Conservation (phyloP, 768 basidiomycete genomes). For the Lactarius tabidus region DNA sequence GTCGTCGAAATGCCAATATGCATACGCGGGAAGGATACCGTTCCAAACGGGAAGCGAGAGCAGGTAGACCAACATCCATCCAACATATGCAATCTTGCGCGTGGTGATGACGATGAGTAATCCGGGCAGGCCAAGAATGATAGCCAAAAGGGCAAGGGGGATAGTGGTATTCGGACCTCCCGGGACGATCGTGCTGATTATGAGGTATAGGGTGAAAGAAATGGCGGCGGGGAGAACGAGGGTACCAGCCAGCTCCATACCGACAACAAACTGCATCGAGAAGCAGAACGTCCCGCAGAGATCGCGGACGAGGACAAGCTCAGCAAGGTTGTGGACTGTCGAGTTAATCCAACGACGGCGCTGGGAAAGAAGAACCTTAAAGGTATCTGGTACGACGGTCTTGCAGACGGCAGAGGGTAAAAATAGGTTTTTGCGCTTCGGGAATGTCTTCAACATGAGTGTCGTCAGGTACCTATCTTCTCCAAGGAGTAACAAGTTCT, state of each 20-base stretch:
- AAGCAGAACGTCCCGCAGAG: conserved; percentile 99
- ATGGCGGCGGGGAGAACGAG: conserved; percentile 96
- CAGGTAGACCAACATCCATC: conserved; percentile 97
- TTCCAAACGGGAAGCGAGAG: conserved; percentile 96
- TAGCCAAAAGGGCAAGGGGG: conserved; percentile 86
- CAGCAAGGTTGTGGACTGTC: conserved; percentile 96
- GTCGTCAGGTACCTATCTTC: conserved; percentile 99
- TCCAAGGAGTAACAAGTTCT: conserved; percentile 93
- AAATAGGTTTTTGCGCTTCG: conserved; percentile 98
- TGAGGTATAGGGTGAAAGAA: conserved; percentile 92
- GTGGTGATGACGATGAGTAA: conserved; percentile 94
- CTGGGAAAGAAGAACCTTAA: conserved; percentile 89
- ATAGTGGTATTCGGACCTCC: conserved; percentile 74
- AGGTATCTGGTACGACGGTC: conserved; percentile 96
- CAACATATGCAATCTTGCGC: conserved; percentile 87
- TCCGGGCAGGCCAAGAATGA: conserved; percentile 95
- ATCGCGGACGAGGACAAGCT: conserved; percentile 90
- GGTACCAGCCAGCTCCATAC: conserved; percentile 97
- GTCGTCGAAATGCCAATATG: conserved; percentile 99
- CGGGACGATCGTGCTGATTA: conserved; percentile 84
- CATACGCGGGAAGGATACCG: conserved; percentile 89
- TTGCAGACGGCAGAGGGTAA: conserved; percentile 99
- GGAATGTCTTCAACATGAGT: conserved; percentile 97
- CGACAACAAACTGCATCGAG: conserved; percentile 99
- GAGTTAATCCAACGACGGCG: conserved; percentile 99